Conservation (phyloP, 257 asterid genomes). For the Perilla frutescens region DNA sequence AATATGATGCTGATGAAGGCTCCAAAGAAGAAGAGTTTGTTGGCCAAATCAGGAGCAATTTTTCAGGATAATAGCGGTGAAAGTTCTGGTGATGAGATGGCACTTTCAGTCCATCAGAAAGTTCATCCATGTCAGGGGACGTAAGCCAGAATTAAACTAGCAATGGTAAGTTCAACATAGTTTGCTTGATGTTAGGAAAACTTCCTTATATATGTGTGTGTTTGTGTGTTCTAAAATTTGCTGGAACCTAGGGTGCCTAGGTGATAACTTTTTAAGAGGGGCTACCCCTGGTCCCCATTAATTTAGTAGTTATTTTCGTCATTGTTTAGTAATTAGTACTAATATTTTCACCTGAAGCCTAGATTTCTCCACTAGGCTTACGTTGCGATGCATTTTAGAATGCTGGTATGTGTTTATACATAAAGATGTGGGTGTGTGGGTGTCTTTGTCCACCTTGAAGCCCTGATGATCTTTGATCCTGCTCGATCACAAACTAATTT, state of each 20-base stretch:
- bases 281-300: no score
- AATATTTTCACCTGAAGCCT: not conserved
- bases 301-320: not conserved
- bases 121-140: constrained; percentile 60
- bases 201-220: not conserved
- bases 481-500: not conserved
- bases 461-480: constrained; percentile 7
- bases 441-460: not conserved
- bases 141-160: constrained; percentile 50
- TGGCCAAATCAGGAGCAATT: constrained; percentile 46
- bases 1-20: constrained; percentile 40
- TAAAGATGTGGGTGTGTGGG: not conserved
- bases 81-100: constrained; percentile 56
- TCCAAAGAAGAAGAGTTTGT: constrained; percentile 46
- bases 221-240: no score
- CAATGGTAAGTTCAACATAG: constrained; percentile 48
- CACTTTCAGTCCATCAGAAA: constrained; percentile 48
- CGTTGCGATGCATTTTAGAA: not conserved
- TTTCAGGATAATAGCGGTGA: constrained; percentile 57
- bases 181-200: constrained; percentile 6
- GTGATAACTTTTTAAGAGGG: no score
- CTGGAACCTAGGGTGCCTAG: no score
- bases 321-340: not conserved
- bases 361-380: not conserved
- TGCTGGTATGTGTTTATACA: not conserved